Conservation (phyloP, 345 rosid species). For the Euphorbia tirucalli region DNA sequence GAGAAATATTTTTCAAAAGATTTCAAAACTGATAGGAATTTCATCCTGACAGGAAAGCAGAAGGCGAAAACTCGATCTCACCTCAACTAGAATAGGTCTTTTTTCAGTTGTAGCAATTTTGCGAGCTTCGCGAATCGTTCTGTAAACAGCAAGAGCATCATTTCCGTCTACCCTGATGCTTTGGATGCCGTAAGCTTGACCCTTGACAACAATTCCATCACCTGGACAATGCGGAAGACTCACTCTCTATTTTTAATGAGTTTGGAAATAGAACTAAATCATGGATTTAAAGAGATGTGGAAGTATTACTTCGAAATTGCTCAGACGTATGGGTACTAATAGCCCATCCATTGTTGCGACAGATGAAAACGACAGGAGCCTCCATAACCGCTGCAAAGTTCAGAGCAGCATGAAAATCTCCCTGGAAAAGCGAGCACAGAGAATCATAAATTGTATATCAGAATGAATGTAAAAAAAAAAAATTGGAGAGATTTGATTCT, state of each 20-base stretch:
- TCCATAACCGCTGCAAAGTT: conserved; percentile 74
- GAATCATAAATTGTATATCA: conserved; percentile 8
- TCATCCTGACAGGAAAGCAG: neutral
- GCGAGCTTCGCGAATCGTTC: conserved; percentile 69
- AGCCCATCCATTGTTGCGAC: conserved; percentile 93
- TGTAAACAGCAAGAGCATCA: conserved; percentile 82
- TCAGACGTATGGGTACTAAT: conserved; percentile 78
- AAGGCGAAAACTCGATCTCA: conserved; percentile 12
- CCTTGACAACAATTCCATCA: conserved; percentile 82
- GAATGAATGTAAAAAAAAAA: too few species aligned
- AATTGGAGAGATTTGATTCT: neutral
- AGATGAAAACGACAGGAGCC: conserved; percentile 75
- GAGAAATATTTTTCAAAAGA: neutral
- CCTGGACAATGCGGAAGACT: conserved; percentile 31
- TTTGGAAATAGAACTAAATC: neutral
- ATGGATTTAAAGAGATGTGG: neutral
- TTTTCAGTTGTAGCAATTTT: conserved; percentile 62
- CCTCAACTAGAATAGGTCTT: conserved; percentile 84
- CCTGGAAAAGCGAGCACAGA: conserved; percentile 35
- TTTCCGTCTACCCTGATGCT: conserved; percentile 92
- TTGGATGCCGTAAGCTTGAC: conserved; percentile 75
- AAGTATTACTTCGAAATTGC: conserved; percentile 70
- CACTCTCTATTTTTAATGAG: neutral
- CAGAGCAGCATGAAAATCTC: conserved; percentile 81
- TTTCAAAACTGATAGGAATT: neutral